Evolutionary conservation across 2,329 filamentous ascomycete genomes (phyloP), one percentile per base, ranked within the genome.

Genomic region (Calonectria naviculata): DNA sequence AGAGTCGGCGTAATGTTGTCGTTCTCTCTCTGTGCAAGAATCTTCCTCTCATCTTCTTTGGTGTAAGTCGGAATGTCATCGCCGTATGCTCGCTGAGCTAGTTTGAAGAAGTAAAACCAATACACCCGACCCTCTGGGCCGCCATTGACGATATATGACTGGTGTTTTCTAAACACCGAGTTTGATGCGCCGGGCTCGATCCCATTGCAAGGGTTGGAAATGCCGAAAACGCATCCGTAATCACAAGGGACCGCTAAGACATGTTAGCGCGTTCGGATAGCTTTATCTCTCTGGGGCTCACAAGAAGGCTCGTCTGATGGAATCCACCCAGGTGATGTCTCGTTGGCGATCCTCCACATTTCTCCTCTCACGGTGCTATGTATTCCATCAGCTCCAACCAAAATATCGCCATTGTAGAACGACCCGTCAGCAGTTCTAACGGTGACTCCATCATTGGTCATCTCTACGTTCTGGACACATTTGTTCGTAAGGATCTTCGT

Each of bases 341-440:
- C 6, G 1, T 70, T 69, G 0, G 65, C 73, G 0, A 76, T 28
- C n/a, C 60, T 72, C 71, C 71, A 71, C 80, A 81, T 81, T 34
- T 83, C 80, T 5, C 71, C 52, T 7, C 85, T 75, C 1, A 84
- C 77, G 0, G 70, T 73, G 72, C 85, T 86, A 67, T 85, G 79
- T 21, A 86, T 79, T 1, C 85, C 85, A 54, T 86, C 85, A 0
- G 82, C 81, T 0, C 85, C 84, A 0, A 85, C 76, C 0, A 86
- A 73, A 0, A 86, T 71, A 21, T 81, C 77, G 0, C 83, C 84
- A 1, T 71, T 44, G 42, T 80, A 81, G 0, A 69, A 49, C 6
- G 71, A 65, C 24, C 64, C 49, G 47, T 70, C 3, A 19, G 47
- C 5, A n/a, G 15, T 62, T 21, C 4, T 6, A 0, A 71, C 63